phyloP scores from a whole-genome alignment of 495 filamentous ascomycete species.

The Annulohypoxylon bovei region DNA sequence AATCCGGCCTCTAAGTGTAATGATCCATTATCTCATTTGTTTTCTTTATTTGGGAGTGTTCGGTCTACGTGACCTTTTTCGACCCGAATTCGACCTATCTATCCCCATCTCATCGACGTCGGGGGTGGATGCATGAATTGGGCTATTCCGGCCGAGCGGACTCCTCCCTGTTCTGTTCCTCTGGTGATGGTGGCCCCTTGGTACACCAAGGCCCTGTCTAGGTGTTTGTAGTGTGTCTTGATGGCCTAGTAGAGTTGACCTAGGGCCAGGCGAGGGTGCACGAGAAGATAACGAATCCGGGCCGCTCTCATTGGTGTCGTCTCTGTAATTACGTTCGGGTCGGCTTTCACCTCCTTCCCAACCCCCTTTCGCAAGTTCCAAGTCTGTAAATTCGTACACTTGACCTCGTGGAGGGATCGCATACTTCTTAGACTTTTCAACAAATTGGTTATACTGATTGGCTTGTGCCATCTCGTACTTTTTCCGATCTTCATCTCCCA shows the following conservation, averaged over 20 bases:
- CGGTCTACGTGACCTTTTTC: constrained; percentile 8
- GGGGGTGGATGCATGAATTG: neutral
- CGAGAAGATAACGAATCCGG: constrained; percentile 38
- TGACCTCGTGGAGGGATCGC: constrained; percentile 60
- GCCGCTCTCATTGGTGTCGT: constrained; percentile 48
- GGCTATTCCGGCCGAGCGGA: constrained; percentile 35
- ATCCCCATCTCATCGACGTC: constrained; percentile 15
- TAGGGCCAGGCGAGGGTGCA: constrained; percentile 35
- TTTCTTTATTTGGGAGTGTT: constrained; percentile 10
- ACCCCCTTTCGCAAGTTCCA: constrained; percentile 56
- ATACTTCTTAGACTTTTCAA: constrained; percentile 61
- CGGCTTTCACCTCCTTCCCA: constrained; percentile 51
- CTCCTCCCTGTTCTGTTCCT: constrained; percentile 36
- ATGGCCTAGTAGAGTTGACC: constrained; percentile 10
- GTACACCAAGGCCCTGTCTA: constrained; percentile 16
- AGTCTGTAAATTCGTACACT: constrained; percentile 64
- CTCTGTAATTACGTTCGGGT: constrained; percentile 38
- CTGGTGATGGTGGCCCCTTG: constrained; percentile 18
- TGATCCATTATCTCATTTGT: neutral
- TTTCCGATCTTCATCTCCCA: constrained; percentile 78
- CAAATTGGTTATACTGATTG: constrained; percentile 56
- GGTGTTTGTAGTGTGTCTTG: constrained; percentile 7
- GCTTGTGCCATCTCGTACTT: constrained; percentile 77
- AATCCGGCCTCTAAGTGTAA: constrained; percentile 21
- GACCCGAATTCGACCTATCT: constrained; percentile 18